Conservation (phyloP, 1,139 yeast species). For the Candida smagusa region DNA sequence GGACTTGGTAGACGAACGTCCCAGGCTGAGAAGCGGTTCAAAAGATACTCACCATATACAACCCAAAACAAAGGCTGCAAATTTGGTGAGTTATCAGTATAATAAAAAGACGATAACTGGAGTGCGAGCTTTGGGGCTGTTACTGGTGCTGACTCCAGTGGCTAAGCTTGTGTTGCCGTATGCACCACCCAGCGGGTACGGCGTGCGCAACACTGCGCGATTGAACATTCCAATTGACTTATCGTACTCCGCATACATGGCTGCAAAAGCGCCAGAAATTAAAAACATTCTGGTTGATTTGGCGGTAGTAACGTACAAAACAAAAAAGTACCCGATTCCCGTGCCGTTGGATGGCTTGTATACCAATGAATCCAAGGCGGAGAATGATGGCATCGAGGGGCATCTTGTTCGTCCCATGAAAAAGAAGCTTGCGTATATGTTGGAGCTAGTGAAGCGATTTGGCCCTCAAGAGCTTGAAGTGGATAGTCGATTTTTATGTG, state of each 20-base stretch:
- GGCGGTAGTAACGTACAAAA: constrained; percentile 17
- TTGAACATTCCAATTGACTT: constrained; percentile 14
- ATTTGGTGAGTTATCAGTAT: constrained; percentile 15
- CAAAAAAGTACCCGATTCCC: constrained; percentile 23
- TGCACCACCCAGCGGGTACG: constrained; percentile 8
- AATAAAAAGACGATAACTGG: constrained; percentile 20
- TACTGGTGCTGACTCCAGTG: constrained; percentile 16
- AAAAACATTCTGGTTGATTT: constrained; percentile 17
- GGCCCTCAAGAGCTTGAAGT: constrained; percentile 15
- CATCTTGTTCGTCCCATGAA: constrained; percentile 17
- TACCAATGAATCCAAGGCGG: constrained; percentile 12
- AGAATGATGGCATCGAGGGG: constrained; percentile 16
- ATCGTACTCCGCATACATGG: constrained; percentile 6
- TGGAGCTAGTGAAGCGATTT: constrained; percentile 10
- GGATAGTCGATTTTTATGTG: constrained; percentile 16
- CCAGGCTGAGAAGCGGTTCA: no score
- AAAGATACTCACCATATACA: background rate
- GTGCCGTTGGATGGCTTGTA: constrained; percentile 18
- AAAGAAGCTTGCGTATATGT: constrained; percentile 13
- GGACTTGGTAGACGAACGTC: constrained; percentile 4
- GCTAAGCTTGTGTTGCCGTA: constrained; percentile 15
- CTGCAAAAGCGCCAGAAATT: constrained; percentile 18
- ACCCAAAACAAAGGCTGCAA: background rate
- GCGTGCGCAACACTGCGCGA: constrained; percentile 2
- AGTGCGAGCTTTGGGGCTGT: constrained; percentile 19